These are phyloP conservation scores for Trichosporon coremiiforme DNA, from an alignment of 1,284 basidiomycete genomes.

Conservation along the genomic window DNA sequence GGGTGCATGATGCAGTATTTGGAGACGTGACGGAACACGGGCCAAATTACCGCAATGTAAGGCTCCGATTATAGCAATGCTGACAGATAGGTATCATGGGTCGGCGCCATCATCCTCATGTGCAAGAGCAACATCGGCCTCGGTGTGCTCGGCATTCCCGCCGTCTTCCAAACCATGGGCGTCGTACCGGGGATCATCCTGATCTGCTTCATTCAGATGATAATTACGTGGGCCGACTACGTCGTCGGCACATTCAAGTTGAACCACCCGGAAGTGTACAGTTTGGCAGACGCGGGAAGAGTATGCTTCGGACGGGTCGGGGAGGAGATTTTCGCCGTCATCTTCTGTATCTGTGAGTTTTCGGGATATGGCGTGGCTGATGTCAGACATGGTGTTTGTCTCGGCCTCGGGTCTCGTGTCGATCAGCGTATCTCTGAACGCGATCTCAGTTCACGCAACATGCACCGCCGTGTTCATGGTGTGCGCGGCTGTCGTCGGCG, in stretches of 20 bases:
- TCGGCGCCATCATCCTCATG: slow-evolving; percentile 35
- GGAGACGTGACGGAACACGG: neutral
- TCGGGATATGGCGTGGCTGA: slow-evolving; percentile 28
- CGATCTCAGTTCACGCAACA: slow-evolving; percentile 49
- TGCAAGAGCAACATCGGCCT: slow-evolving; percentile 46
- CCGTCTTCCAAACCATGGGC: slow-evolving; percentile 41
- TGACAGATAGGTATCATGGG: slow-evolving; percentile 2
- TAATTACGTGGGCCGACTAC: slow-evolving; percentile 38
- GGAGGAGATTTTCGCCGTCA: neutral
- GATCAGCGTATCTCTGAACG: slow-evolving; percentile 55
- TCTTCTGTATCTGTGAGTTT: neutral
- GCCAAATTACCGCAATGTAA: slow-evolving; percentile 13
- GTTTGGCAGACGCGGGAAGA: slow-evolving; percentile 39
- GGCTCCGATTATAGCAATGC: neutral
- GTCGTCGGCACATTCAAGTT: slow-evolving; percentile 36
- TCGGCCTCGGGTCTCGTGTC: slow-evolving; percentile 40
- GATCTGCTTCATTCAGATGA: slow-evolving; percentile 39
- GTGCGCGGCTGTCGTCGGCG: slow-evolving; percentile 42
- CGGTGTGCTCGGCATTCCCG: slow-evolving; percentile 46
- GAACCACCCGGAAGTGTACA: slow-evolving; percentile 36
- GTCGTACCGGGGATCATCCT: slow-evolving; percentile 45
- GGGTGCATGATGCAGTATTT: neutral
- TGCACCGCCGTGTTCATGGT: slow-evolving; percentile 53
- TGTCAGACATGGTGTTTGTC: slow-evolving; percentile 35
- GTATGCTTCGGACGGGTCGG: slow-evolving; percentile 26